Percentiles rank a stretch among this genome's conserved stretches.
Conservation (phyloP, 2,329 filamentous ascomycete genomes). For the Curvularia verruculosa region DNA sequence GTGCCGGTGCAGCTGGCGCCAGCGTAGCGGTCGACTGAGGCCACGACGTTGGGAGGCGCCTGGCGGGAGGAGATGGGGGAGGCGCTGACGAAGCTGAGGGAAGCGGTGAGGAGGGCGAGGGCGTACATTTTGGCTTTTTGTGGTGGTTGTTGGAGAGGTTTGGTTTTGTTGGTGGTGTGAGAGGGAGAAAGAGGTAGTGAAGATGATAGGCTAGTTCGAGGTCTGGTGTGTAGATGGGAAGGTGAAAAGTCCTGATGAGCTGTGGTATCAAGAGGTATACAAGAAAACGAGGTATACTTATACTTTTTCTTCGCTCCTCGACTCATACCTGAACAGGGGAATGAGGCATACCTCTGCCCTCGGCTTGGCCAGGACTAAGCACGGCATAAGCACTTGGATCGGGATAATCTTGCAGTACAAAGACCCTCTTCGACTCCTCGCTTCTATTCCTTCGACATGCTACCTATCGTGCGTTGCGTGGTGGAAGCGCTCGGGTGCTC, state of each 20-base stretch:
- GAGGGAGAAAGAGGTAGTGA: no score
- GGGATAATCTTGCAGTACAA: not conserved
- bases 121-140: not conserved
- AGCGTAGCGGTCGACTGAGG: conserved; percentile 23
- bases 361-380: not conserved
- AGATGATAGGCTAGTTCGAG: no score
- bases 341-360: not conserved
- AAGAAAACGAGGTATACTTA: not conserved
- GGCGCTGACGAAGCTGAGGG: conserved; percentile 13
- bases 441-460: no score
- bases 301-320: not conserved
- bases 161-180: no score
- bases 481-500: not conserved
- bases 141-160: not conserved
- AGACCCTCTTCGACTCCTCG: no score
- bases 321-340: no score
- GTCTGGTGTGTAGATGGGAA: not conserved
- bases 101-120: conserved; percentile 12
- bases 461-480: not conserved
- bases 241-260: not conserved
- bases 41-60: conserved; percentile 2
- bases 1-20: conserved; percentile 17
- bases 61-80: conserved; percentile 14
- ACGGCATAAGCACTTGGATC: not conserved
- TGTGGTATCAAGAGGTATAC: not conserved